Base-by-base conservation (phyloP, 1,284 basidiomycete species). In the Trametes pubescens region DNA sequence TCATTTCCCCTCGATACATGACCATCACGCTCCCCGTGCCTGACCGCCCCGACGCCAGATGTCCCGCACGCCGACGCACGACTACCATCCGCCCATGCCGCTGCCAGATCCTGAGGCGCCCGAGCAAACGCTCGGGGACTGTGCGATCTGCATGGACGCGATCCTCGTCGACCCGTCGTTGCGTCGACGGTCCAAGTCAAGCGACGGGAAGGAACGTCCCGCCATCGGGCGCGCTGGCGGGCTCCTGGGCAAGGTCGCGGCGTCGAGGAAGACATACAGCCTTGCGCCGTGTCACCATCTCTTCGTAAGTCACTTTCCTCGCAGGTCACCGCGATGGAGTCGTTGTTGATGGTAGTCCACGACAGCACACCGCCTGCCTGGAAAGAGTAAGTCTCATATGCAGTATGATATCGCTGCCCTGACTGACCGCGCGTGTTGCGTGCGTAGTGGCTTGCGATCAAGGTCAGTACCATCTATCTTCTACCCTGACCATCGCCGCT, bases 121-220 rank as follows among this genome's bases (percentile, higher is more conserved):
- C 1, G 87, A 89, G 47, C 84, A 87, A 66, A 85, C 88, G 11
- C 80, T 95, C 18, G 93, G 90, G 6, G 93, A 95, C 71, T 96
- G 94, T 71, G 87, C 92, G 4, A 96, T 96, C 65, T 96, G 94
- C 74, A 95, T 96, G 92, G 94, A 96, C 65, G 84, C 88, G 9
- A 95, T 96, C 65, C 73, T 86, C 46, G 77, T 87, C n/a, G 85
- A 87, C 55, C 76, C 76, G 74, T 8, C 74, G 74, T 62, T 81
- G 72, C 60, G 76, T 32, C 65, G 63, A 21, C 59, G 69, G 26
- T 62, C 65, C 35, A 65, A 66, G 53, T 67, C 66, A 47, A 77
- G 70, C 68, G 70, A 67, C 69, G 61, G 55, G 57, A 72, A 73
- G 59, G 74, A 79, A 66, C 64, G 71, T 9, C 74, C 75, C 21